A percentile compares a stretch with the other conserved stretches of the same genome.
phyloP scores from a whole-genome alignment of 345 rosid species.

The Adansonia digitata region DNA sequence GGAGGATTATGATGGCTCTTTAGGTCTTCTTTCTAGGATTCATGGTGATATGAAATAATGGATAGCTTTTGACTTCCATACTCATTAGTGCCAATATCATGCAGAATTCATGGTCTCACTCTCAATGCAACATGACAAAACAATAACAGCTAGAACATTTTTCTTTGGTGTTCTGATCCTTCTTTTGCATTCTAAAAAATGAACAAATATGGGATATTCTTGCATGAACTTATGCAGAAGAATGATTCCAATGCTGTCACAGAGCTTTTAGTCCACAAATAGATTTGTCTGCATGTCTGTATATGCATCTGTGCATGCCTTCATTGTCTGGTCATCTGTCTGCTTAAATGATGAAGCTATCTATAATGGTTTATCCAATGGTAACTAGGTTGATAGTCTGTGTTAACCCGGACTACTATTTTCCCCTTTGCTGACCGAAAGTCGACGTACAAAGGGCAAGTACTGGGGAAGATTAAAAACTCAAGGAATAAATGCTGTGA shows the following conservation, averaged over 20 bases:
- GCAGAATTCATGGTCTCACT: background rate
- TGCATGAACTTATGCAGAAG: background rate
- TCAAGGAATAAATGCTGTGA: background rate
- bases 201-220: background rate
- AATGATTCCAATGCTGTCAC: background rate
- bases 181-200: background rate
- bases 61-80: background rate
- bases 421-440: background rate
- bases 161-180: background rate
- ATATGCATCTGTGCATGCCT: background rate
- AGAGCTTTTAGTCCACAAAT: background rate
- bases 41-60: background rate
- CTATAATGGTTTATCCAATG: background rate
- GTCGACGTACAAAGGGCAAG: background rate
- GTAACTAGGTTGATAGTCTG: background rate
- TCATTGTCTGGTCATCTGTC: background rate
- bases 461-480: background rate
- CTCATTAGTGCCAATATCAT: background rate
- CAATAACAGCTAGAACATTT: background rate
- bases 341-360: background rate
- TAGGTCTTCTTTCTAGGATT: background rate
- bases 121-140: background rate
- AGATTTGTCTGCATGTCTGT: background rate
- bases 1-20: background rate
- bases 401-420: background rate